These are phyloP conservation scores for Podospora pseudocomata DNA, from an alignment of 495 filamentous ascomycete species.

Conservation along the genomic window DNA sequence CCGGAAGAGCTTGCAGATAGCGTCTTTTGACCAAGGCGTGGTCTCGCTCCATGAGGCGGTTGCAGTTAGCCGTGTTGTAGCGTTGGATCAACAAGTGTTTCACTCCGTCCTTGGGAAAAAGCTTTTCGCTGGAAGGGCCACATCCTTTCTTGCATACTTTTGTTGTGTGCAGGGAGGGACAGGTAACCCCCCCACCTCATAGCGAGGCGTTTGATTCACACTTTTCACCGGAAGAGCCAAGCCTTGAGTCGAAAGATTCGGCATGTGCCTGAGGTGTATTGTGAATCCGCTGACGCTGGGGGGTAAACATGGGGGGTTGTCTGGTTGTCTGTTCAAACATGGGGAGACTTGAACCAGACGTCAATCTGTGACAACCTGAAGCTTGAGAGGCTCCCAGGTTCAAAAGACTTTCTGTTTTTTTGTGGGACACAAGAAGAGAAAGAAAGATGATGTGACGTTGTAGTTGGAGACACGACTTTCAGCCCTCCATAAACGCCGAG, in stretches of 20 bases:
- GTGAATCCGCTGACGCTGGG: not conserved
- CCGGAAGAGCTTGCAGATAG: conserved; percentile 18
- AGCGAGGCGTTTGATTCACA: not conserved
- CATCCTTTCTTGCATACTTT: conserved; percentile 5
- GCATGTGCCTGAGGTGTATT: not conserved
- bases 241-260: not conserved
- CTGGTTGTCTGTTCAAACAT: conserved; percentile 1
- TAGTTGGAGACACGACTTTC: conserved; percentile 12
- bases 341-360: conserved; percentile 2
- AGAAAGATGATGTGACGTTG: conserved; percentile 10
- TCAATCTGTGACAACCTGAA: conserved; percentile 17
- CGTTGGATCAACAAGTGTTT: not conserved
- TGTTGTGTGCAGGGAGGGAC: not conserved
- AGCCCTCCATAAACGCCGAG: conserved; percentile 29
- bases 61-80: conserved; percentile 4
- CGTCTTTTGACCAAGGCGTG: not conserved
- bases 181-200: not conserved
- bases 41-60: conserved; percentile 18
- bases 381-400: conserved; percentile 14
- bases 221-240: not conserved
- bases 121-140: conserved; percentile 11
- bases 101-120: conserved; percentile 8
- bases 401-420: not conserved
- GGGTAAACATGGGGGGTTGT: not conserved
- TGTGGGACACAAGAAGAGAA: not conserved